These are phyloP conservation scores for Conticribra weissflogii DNA, from an alignment of 108 stramenopile genomes.

Conservation along the genomic window DNA sequence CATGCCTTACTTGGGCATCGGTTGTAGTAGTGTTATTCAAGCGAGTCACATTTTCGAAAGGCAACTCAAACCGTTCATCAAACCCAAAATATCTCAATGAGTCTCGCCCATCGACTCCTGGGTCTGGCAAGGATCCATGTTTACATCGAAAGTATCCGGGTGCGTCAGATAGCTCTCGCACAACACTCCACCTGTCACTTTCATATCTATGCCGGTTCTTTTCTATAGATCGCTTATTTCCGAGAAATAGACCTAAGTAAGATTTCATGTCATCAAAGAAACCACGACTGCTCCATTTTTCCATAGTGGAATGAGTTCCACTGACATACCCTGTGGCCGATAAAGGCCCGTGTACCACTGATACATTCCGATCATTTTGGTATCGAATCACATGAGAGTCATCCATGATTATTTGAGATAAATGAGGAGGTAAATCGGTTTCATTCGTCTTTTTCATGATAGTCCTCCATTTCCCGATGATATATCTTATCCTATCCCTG, in stretches of 20 bases:
- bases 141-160: constrained; percentile 39
- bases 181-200: constrained; percentile 32
- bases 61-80: constrained; percentile 39
- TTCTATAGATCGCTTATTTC: not conserved
- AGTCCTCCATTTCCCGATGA: constrained; percentile 34
- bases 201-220: constrained; percentile 36
- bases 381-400: constrained; percentile 45
- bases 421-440: constrained; percentile 41
- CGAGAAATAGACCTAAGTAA: not conserved
- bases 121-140: constrained; percentile 45
- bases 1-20: too few species aligned
- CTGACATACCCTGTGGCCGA: constrained; percentile 35
- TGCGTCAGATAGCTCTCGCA: constrained; percentile 31
- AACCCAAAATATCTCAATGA: constrained; percentile 46
- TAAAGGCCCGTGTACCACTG: constrained; percentile 48
- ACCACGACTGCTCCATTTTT: constrained; percentile 21
- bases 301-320: constrained; percentile 42
- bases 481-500: constrained; percentile 46
- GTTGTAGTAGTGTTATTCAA: too few species aligned
- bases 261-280: not conserved
- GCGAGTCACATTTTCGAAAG: constrained; percentile 41
- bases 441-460: constrained; percentile 45
- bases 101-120: constrained; percentile 37
- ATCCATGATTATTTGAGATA: constrained; percentile 32
- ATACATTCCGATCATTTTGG: constrained; percentile 42